A percentile compares a stretch with the other conserved stretches of the same genome.
phyloP scores from a whole-genome alignment of 2,329 filamentous ascomycete species.

The Fusarium sp. region DNA sequence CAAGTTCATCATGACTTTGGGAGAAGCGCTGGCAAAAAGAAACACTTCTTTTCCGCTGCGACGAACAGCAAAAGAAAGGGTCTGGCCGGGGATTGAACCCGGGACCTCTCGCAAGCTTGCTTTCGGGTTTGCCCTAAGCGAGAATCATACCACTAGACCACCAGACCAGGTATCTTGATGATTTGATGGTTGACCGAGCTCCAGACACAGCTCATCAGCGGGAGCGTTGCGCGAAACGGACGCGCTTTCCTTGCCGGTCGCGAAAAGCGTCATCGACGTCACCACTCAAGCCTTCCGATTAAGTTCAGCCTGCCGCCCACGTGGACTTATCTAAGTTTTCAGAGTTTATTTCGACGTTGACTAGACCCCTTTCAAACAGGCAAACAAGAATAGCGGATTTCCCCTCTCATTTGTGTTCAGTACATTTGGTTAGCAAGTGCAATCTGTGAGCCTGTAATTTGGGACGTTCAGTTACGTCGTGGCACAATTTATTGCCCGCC shows the following conservation, averaged over 20 bases:
- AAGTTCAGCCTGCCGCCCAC: neutral
- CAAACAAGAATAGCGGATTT: neutral
- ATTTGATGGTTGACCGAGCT: neutral
- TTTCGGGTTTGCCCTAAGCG: constrained; percentile 68
- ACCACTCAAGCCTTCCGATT: neutral
- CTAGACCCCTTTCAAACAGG: neutral
- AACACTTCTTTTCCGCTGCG: neutral
- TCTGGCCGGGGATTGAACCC: constrained; percentile 61
- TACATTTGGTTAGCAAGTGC: too few species aligned
- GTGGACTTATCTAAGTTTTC: neutral
- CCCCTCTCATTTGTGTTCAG: neutral
- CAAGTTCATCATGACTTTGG: neutral
- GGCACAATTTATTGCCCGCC: too few species aligned
- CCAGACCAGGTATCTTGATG: constrained; percentile 49
- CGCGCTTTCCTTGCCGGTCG: neutral
- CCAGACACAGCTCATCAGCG: neutral
- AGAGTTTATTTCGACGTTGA: neutral
- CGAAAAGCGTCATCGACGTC: neutral
- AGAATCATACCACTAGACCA: constrained; percentile 79
- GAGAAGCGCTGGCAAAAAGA: neutral
- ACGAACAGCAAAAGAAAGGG: constrained; percentile 45
- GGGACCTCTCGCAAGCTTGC: constrained; percentile 58
- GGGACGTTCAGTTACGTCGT: neutral
- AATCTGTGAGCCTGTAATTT: too few species aligned
- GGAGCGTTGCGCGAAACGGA: neutral